Base-by-base conservation (phyloP, 1,139 yeast species). In the Citeromyces hawaiiensis region DNA sequence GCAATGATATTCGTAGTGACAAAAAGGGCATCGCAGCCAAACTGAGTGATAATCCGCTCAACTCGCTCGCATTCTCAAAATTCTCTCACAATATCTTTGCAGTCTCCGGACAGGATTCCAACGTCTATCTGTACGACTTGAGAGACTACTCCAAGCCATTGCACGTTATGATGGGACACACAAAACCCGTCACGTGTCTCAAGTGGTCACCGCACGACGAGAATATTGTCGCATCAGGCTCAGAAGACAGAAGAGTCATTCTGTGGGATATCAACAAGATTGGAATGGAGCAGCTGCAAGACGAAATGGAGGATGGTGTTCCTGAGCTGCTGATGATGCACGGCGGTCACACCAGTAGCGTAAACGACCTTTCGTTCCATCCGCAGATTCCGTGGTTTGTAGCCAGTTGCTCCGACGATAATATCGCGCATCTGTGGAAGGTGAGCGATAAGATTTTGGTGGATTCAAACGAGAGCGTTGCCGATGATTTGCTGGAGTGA, bases 241-340 rank as follows among this genome's bases (percentile, higher is more conserved):
- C 86, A 1, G 73, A 72, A 45, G 93, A 82, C 51, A 66, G 88
- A 46, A 63, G 91, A 45, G 68, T 80, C 21, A 75, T 82, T 36
- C 52, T 82, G 5, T 83, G 94, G 94, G 91, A 82, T 52, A 59
- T 82, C 39, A 61, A 65, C 41, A 76, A 70, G 50, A 76, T 82
- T 27, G 93, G 93, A 2, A 83, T 78, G 48, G 93, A 82, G 50
- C 91, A 81, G 54, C 66, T 64, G n/a, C 83, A 75, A 45, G 83
- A 76, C 45, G 94, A 82, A 52, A 81, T 81, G 46, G 80, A 73
- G 44, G 93, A 83, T 51, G 94, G 91, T 37, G 79, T 82, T 37
- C 87, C 91, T 5, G 94, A 83, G 52, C 58, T 82, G 32, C 66
- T 82, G 49, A 79, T 82, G 87, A 79, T 83, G 77, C 94, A 83